Evolutionary conservation across 306 rosid species (phyloP).

Genomic region (Elaeagnus macrophylla): DNA sequence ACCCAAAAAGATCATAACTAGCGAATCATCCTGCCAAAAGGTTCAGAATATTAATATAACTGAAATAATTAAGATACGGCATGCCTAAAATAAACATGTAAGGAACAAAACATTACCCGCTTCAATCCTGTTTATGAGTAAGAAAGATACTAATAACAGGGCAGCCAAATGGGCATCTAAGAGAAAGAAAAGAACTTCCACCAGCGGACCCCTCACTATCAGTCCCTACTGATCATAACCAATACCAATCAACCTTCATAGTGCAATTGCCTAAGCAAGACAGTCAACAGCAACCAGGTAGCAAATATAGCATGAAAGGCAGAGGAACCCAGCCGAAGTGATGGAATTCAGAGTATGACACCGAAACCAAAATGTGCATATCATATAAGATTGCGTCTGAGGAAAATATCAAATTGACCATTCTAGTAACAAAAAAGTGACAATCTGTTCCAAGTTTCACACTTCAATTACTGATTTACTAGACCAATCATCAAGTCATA

Average conservation of each 20-base stretch:
- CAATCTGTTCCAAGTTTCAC: constrained; percentile 57
- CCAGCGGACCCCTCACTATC: constrained; percentile 37
- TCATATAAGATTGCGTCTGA: constrained; percentile 69
- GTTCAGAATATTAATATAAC: constrained; percentile 62
- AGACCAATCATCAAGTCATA: constrained; percentile 42
- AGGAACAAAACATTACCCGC: constrained; percentile 57
- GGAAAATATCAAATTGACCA: constrained; percentile 57
- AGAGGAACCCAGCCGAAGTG: constrained; percentile 66
- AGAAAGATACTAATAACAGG: constrained; percentile 48
- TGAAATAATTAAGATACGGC: constrained; percentile 29
- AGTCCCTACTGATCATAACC: constrained; percentile 31
- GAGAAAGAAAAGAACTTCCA: constrained; percentile 39
- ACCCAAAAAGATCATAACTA: constrained; percentile 72
- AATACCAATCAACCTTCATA: constrained; percentile 37
- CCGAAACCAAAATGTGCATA: constrained; percentile 50
- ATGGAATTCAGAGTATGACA: constrained; percentile 70
- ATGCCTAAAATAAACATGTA: constrained; percentile 24
- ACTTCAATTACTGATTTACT: constrained; percentile 61
- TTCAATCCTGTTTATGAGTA: constrained; percentile 41
- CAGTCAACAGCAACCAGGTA: constrained; percentile 36
- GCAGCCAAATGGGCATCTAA: constrained; percentile 46
- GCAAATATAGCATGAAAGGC: constrained; percentile 46
- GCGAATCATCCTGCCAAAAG: constrained; percentile 94
- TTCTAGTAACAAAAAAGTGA: constrained; percentile 65
- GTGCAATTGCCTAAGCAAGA: constrained; percentile 35